Conservation (phyloP, 202 grass and related monocot species). For the Alloteropsis angusta region DNA sequence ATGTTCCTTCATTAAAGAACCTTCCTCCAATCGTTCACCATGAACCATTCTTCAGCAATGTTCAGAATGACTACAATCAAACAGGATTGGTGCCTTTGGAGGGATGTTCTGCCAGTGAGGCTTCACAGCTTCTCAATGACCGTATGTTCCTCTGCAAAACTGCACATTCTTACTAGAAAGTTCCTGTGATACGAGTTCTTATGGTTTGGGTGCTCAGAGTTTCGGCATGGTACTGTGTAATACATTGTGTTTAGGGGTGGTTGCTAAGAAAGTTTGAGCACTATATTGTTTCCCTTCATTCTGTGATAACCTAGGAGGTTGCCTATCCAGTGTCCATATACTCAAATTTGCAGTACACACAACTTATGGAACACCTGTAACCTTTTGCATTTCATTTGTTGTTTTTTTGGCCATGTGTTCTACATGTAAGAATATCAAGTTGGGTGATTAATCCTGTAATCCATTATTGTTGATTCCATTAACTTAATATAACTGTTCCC, state of each 20-base stretch:
- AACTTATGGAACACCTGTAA: constrained; percentile 8
- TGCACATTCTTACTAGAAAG: neutral
- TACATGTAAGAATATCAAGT: neutral
- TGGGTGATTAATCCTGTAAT: neutral
- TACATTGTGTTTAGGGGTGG: neutral
- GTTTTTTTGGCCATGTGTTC: neutral
- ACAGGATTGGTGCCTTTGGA: constrained; percentile 39
- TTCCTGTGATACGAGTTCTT: neutral
- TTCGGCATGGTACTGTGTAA: neutral
- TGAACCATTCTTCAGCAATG: constrained; percentile 37
- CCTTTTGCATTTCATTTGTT: neutral
- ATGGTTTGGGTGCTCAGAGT: neutral
- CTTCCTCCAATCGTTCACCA: constrained; percentile 48
- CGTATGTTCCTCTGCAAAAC: constrained; percentile 36
- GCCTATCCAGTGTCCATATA: neutral
- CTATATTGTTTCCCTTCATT: neutral
- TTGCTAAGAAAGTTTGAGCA: neutral
- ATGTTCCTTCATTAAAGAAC: constrained; percentile 43
- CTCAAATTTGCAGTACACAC: neutral
- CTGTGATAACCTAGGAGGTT: neutral
- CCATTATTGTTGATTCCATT: constrained; percentile 13
- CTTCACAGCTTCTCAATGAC: constrained; percentile 38
- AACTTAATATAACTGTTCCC: neutral
- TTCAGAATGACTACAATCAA: constrained; percentile 38
- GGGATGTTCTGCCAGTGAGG: constrained; percentile 52